These are phyloP conservation scores for Diplodia seriata DNA, from an alignment of 2,329 filamentous ascomycete genomes.

Conservation along the genomic window DNA sequence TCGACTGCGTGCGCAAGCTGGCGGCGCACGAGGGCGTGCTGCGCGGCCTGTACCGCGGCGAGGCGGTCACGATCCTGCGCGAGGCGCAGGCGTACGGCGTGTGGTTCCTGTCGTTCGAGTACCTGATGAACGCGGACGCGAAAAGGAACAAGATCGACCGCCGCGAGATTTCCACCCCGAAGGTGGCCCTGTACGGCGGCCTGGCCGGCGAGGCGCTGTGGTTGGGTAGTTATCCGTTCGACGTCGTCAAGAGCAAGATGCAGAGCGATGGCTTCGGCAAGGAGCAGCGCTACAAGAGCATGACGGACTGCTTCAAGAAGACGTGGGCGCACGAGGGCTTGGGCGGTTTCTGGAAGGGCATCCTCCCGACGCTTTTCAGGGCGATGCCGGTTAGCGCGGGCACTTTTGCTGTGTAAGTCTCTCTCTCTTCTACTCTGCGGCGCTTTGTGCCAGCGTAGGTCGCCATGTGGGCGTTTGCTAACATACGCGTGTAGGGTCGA, in stretches of 20 bases:
- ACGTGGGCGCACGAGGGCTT: conserved; percentile 79
- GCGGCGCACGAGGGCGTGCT: conserved; percentile 71
- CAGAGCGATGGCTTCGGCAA: conserved; percentile 91
- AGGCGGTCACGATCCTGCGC: conserved; percentile 81
- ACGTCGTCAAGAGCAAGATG: conserved; percentile 99
- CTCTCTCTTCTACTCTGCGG: background rate
- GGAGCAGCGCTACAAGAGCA: conserved; percentile 74
- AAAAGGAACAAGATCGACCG: conserved; percentile 76
- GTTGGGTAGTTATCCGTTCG: conserved; percentile 92
- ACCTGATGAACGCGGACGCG: conserved; percentile 90
- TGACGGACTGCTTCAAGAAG: conserved; percentile 89
- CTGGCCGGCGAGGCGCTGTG: conserved; percentile 93
- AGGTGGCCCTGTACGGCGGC: conserved; percentile 91
- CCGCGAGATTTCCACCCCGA: conserved; percentile 79
- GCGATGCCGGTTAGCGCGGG: conserved; percentile 97
- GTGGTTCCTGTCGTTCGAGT: conserved; percentile 97
- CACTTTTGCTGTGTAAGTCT: conserved; percentile 81
- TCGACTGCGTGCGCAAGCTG: conserved; percentile 91
- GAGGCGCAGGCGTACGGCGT: conserved; percentile 95
- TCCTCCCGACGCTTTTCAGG: conserved; percentile 86
- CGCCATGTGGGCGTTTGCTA: background rate
- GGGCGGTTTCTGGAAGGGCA: conserved; percentile 91
- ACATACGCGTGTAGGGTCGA: conserved; percentile 37
- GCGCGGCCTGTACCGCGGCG: conserved; percentile 82
- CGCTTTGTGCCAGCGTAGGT: background rate